Percentiles rank a stretch among this genome's conserved stretches.
Evolutionary conservation across 352 stramenopile genomes (phyloP).

Genomic region (Pelagophyceae sp.): DNA sequence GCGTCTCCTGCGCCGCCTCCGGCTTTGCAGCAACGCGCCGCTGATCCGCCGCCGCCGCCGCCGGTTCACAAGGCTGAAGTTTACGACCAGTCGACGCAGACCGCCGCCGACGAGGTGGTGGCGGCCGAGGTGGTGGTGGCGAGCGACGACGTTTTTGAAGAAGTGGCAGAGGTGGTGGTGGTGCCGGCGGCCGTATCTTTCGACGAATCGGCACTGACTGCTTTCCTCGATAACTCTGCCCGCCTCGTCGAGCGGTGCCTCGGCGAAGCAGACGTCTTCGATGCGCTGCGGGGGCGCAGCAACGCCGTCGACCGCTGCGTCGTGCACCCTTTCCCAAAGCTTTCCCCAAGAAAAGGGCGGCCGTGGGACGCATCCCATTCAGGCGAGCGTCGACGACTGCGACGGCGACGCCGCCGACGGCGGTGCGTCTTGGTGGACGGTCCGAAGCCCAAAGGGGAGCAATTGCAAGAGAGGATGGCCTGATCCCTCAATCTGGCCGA

Average conservation of each 20-base stretch:
- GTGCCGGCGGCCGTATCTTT: not conserved
- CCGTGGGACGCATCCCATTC: no score
- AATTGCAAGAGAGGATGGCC: no score
- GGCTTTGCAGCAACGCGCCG: no score
- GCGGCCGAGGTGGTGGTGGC: not conserved
- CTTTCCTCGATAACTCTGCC: not conserved
- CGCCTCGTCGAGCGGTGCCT: conserved; percentile 13
- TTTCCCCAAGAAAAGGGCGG: no score
- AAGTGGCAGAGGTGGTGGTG: not conserved
- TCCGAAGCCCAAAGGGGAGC: no score
- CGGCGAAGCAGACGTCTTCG: conserved; percentile 5
- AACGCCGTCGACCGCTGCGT: no score
- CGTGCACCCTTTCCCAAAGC: no score
- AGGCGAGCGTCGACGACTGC: no score
- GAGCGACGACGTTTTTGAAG: not conserved
- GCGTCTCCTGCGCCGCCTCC: not conserved
- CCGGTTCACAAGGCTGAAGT: not conserved
- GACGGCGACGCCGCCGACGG: not conserved
- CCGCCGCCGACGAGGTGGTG: not conserved
- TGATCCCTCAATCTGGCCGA: no score
- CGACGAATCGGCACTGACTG: not conserved
- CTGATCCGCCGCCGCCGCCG: no score
- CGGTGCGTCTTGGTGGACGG: no score
- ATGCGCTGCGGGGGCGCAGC: not conserved
- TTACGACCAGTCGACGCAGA: not conserved